Evolutionary conservation across 225 moss, liverwort and hornwort species (phyloP), one percentile per base, ranked within the genome.

Genomic region (Bryoerythrophyllum caledonicum): DNA sequence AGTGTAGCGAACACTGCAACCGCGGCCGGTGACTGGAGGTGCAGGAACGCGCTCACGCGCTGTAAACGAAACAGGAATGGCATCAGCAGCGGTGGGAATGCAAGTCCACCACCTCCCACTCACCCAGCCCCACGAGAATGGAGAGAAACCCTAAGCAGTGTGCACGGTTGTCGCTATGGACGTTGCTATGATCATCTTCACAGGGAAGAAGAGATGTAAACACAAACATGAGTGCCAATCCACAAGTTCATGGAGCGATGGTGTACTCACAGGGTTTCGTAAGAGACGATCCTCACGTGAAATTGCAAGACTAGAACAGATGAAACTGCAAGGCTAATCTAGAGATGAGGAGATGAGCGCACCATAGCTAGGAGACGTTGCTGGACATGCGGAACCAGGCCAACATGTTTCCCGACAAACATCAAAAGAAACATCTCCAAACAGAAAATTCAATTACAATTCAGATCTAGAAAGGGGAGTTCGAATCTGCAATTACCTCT

Each of bases 361-460:
- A 87, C 87, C 85, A 90, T 56, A 55, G 72, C 68, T 44, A 90
- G 74, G 46, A 85, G 60, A n/a, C 83, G 35, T 68, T 83, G 85
- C 68, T 74, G 82, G 57, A 46, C 55, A 70, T 76, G 62, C 27
- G 72, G 17, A 41, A 19, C 34, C 6, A 79, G 17, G 30, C 65
- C 61, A 3, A 74, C 73, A 32, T 81, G 79, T 44, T 81, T 82
- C 15, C 87, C 90, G 49, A 90, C n/a, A n/a, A n/a, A n/a, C n/a
- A n/a, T n/a, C n/a, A n/a, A n/a, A n/a, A n/a, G n/a, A n/a, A n/a
- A n/a, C n/a, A n/a, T n/a, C n/a, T n/a, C n/a, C n/a, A n/a, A n/a
- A n/a, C n/a, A n/a, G n/a, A n/a, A n/a, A n/a, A n/a, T n/a, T n/a
- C n/a, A n/a, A n/a, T n/a, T n/a, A n/a, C n/a, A n/a, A n/a, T n/a